Percentiles rank a stretch among this genome's conserved stretches.
Conservation (phyloP, 169 alveolate species). For the Toxoplasma gondii region DNA sequence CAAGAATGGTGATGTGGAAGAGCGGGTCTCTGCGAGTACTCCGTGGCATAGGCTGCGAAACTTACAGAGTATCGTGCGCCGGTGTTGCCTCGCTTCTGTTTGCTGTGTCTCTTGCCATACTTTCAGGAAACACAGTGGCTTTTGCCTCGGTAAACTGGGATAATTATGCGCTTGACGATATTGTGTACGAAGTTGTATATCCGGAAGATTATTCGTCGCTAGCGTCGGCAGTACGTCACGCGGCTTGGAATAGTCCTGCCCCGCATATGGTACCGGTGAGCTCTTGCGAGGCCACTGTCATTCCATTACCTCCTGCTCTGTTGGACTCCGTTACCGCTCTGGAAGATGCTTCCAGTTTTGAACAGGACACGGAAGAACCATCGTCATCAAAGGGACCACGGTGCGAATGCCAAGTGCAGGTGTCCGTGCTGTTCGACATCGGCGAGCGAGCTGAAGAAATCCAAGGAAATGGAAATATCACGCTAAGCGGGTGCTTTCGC, state of each 20-base stretch:
- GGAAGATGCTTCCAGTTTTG: neutral
- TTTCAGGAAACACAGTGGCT: neutral
- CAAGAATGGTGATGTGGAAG: too few relatives aligned
- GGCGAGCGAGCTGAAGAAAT: neutral
- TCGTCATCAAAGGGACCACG: neutral
- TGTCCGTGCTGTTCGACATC: neutral
- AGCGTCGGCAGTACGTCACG: neutral
- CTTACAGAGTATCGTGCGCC: too few relatives aligned
- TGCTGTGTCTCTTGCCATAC: neutral
- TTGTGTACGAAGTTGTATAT: neutral
- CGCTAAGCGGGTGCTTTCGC: neutral
- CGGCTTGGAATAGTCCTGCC: neutral
- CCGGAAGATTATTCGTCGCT: neutral
- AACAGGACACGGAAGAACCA: neutral
- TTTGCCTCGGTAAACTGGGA: neutral
- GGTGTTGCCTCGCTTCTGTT: neutral
- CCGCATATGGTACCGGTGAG: constrained; percentile 2
- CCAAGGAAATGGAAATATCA: neutral
- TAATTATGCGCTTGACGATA: neutral
- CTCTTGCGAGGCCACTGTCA: neutral
- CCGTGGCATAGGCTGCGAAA: too few relatives aligned
- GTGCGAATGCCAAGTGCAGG: neutral
- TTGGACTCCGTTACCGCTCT: neutral
- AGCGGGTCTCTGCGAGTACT: too few relatives aligned
- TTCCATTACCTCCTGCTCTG: neutral